Conservation (phyloP, 192 early-diverging fungal genomes). For the Phycomyces nitens region DNA sequence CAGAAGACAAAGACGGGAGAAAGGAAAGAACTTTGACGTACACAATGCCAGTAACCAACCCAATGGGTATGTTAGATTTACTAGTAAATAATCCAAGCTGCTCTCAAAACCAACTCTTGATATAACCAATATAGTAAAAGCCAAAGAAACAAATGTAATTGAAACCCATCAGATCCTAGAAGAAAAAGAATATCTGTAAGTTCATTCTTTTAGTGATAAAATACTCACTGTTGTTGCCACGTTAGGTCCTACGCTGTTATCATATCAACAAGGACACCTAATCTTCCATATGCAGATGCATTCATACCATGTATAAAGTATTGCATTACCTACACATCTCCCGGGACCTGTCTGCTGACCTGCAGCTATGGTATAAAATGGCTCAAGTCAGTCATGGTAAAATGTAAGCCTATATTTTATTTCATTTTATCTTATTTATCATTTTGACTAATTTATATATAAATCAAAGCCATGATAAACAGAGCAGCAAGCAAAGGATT, state of each 20-base stretch:
- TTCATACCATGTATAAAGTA: slow-evolving; percentile 60
- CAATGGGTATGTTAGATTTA: slow-evolving; percentile 54
- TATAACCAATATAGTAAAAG: slow-evolving; percentile 61
- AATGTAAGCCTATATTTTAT: slow-evolving; percentile 35
- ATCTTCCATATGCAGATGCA: slow-evolving; percentile 66
- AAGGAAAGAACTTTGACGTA: slow-evolving; percentile 50
- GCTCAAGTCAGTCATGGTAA: slow-evolving; percentile 67
- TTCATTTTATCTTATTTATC: slow-evolving; percentile 3
- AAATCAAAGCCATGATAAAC: slow-evolving; percentile 55
- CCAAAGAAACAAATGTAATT: slow-evolving; percentile 64
- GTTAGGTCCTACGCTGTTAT: slow-evolving; percentile 46
- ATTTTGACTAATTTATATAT: no score
- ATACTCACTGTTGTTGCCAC: neutral
- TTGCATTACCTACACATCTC: slow-evolving; percentile 63
- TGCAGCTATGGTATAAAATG: slow-evolving; percentile 60
- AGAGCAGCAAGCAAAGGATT: slow-evolving; percentile 57
- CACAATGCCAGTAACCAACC: slow-evolving; percentile 68
- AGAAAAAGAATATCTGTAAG: slow-evolving; percentile 53
- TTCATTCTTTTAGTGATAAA: no score
- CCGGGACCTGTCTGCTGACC: slow-evolving; percentile 47
- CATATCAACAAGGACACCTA: slow-evolving; percentile 44
- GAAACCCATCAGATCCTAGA: slow-evolving; percentile 53
- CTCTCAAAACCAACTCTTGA: no score
- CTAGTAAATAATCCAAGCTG: no score
- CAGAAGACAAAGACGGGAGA: neutral